phyloP scores from a whole-genome alignment of 1,139 yeast genomes.

The Suhomyces panamericanus region DNA sequence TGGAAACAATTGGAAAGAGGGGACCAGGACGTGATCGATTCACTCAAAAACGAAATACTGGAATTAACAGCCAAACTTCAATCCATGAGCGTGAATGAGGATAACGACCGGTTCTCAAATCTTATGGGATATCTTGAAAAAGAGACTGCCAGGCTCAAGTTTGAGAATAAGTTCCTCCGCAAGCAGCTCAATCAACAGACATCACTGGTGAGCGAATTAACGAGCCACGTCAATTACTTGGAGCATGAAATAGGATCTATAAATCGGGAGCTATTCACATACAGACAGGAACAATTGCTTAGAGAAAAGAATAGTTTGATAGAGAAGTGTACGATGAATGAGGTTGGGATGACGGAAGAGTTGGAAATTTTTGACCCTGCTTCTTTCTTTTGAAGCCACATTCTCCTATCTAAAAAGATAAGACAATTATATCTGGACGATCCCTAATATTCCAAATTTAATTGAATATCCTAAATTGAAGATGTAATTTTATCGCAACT shows the following conservation, averaged over 20 bases:
- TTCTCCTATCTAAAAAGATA: background rate
- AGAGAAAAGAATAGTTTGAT: slow-evolving; percentile 2
- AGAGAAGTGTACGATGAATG: background rate
- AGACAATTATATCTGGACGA: background rate
- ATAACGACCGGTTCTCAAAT: slow-evolving; percentile 22
- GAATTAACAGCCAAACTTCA: slow-evolving; percentile 30
- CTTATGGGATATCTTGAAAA: slow-evolving; percentile 35
- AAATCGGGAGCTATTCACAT: slow-evolving; percentile 2
- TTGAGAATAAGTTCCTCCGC: slow-evolving; percentile 37
- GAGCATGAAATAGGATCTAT: slow-evolving; percentile 22
- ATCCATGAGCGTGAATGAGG: slow-evolving; percentile 4
- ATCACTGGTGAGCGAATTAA: slow-evolving; percentile 28
- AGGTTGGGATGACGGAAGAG: slow-evolving; percentile 5
- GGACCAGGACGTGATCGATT: slow-evolving; percentile 32
- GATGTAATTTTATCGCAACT: too few species aligned
- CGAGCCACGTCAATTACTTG: slow-evolving; percentile 31
- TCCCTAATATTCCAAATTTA: too few species aligned
- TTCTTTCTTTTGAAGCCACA: background rate
- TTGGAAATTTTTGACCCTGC: slow-evolving; percentile 4
- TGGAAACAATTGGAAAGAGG: slow-evolving; percentile 32
- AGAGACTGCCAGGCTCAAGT: slow-evolving; percentile 30
- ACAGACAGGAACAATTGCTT: background rate
- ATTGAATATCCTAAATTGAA: too few species aligned
- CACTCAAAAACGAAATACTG: slow-evolving; percentile 34
- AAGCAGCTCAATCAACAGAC: slow-evolving; percentile 20